Percentiles rank a stretch among this genome's conserved stretches.
phyloP scores from a whole-genome alignment of 2,329 filamentous ascomycete species.

The Calonectria naviculata region DNA sequence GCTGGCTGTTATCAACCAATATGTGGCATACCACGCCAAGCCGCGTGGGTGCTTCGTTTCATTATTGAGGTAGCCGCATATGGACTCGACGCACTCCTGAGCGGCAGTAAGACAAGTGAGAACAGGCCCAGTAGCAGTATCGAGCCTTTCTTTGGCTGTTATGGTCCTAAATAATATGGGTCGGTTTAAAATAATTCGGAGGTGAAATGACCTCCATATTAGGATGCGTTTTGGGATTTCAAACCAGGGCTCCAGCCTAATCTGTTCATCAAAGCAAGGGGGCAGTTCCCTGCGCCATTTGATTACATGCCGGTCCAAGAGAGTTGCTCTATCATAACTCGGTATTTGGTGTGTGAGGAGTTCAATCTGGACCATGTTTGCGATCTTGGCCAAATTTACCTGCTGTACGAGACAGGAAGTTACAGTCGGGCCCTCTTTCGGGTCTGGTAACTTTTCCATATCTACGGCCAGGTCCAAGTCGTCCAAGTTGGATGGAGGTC shows the following conservation, averaged over 20 bases:
- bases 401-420: conserved; percentile 29
- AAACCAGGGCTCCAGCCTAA: conserved; percentile 12
- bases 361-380: conserved; percentile 28
- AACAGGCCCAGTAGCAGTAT: conserved; percentile 7
- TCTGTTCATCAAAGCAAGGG: conserved; percentile 13
- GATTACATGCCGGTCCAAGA: conserved; percentile 13
- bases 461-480: conserved; percentile 29
- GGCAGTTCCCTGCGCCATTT: conserved; percentile 17
- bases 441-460: conserved; percentile 19
- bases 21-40: conserved; percentile 31
- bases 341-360: conserved; percentile 29
- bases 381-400: conserved; percentile 24
- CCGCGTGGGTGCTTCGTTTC: conserved; percentile 7
- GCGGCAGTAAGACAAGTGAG: conserved; percentile 19
- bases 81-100: conserved; percentile 21
- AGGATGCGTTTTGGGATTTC: conserved; percentile 28
- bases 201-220: conserved; percentile 27
- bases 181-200: conserved; percentile 27
- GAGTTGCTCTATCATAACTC: conserved; percentile 11
- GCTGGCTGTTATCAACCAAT: conserved; percentile 28
- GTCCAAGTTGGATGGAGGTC: conserved; percentile 24
- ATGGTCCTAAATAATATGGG: conserved; percentile 24
- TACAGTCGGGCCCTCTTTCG: conserved; percentile 16
- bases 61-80: conserved; percentile 19
- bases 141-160: background rate